These are phyloP conservation scores for Xylaria polymorpha DNA, from an alignment of 2,329 filamentous ascomycete genomes.

Conservation along the genomic window DNA sequence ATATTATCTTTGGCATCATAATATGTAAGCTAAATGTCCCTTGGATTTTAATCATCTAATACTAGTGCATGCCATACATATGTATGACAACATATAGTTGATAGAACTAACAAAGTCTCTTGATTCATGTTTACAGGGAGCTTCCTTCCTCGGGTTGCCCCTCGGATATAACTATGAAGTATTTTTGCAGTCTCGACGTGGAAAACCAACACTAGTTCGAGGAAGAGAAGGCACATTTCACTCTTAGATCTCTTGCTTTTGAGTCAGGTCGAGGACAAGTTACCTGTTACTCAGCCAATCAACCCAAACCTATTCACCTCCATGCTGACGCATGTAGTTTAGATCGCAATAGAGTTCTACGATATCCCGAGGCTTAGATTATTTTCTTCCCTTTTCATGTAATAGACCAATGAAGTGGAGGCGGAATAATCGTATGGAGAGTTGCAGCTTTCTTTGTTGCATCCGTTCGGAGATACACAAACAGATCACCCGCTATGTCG, in stretches of 20 bases:
- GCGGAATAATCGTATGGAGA: conserved; percentile 12
- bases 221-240: background rate
- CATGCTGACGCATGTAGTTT: conserved; percentile 4
- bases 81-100: too few species aligned
- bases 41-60: too few species aligned
- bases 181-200: background rate
- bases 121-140: background rate
- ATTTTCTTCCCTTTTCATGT: conserved; percentile 6
- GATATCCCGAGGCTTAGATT: background rate
- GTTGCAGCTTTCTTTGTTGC: background rate
- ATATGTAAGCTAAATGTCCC: background rate
- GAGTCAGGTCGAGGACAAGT: conserved; percentile 12
- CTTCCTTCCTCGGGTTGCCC: background rate
- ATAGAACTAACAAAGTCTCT: background rate
- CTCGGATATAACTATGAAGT: background rate
- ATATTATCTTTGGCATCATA: background rate
- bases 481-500: conserved; percentile 15
- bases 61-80: too few species aligned
- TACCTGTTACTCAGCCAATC: conserved; percentile 11
- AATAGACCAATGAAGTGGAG: conserved; percentile 21
- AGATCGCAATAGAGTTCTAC: background rate
- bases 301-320: background rate
- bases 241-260: background rate
- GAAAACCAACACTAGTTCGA: conserved; percentile 13
- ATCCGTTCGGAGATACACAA: conserved; percentile 18